Conservation (phyloP, 768 basidiomycete species). For the Suillus sp. region DNA sequence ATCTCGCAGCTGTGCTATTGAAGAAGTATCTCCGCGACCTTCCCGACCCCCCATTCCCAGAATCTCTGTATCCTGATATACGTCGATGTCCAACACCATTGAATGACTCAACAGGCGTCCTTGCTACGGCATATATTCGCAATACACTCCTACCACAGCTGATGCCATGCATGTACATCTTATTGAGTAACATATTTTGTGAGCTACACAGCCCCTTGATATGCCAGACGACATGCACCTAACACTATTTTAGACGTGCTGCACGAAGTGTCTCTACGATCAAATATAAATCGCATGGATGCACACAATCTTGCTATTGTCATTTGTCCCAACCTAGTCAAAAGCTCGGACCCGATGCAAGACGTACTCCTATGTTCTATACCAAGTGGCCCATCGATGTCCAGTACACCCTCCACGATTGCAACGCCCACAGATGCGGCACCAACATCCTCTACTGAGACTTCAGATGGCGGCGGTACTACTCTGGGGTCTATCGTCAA, state of each 20-base stretch:
- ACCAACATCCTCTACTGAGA: conserved; percentile 29
- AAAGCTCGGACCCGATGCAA: conserved; percentile 62
- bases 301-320: conserved; percentile 82
- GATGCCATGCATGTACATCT: conserved; percentile 70
- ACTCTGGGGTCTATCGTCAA: conserved; percentile 74
- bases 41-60: conserved; percentile 77
- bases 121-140: conserved; percentile 64
- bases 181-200: conserved; percentile 73
- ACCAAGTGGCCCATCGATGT: conserved; percentile 47
- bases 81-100: conserved; percentile 65
- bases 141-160: conserved; percentile 68
- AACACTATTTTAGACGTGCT: conserved; percentile 57
- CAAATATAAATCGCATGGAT: conserved; percentile 75
- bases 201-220: conserved; percentile 25
- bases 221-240: not conserved
- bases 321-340: conserved; percentile 77
- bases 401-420: conserved; percentile 25
- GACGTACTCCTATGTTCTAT: conserved; percentile 78
- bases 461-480: conserved; percentile 50
- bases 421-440: conserved; percentile 11
- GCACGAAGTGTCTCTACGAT: conserved; percentile 74
- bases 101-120: conserved; percentile 54
- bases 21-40: conserved; percentile 87
- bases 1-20: conserved; percentile 81
- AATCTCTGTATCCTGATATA: conserved; percentile 63